A percentile compares a stretch with the other conserved stretches of the same genome.
Conservation (phyloP, 148 eudicot species). For the Nepenthes gracilis region DNA sequence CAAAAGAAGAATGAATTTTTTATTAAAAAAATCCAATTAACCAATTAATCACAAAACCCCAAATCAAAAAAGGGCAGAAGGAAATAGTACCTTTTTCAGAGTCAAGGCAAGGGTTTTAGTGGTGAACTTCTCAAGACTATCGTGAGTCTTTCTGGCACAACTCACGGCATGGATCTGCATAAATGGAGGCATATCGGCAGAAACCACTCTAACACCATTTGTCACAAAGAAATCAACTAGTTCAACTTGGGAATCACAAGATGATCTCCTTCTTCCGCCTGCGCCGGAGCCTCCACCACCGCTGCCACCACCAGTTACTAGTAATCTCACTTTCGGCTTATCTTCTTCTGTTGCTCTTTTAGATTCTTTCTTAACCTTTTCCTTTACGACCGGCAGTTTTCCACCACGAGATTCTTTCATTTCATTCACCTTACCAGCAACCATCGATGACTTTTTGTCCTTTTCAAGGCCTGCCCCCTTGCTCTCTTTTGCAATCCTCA, state of each 20-base stretch:
- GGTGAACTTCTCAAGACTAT: constrained; percentile 90
- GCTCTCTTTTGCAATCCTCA: constrained; percentile 3
- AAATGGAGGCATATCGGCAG: constrained; percentile 85
- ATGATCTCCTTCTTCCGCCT: constrained; percentile 45
- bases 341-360: neutral
- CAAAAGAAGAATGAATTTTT: neutral
- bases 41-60: constrained; percentile 1
- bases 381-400: constrained; percentile 12
- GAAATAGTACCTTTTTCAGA: constrained; percentile 67
- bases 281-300: constrained; percentile 19
- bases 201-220: constrained; percentile 68
- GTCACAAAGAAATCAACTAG: constrained; percentile 54
- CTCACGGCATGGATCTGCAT: constrained; percentile 94
- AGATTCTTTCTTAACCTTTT: constrained; percentile 7
- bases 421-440: constrained; percentile 4
- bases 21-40: neutral
- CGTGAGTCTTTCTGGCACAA: constrained; percentile 75
- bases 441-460: constrained; percentile 4
- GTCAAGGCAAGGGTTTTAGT: constrained; percentile 69
- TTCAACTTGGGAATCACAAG: constrained; percentile 47
- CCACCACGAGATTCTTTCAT: constrained; percentile 1
- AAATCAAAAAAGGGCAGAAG: neutral
- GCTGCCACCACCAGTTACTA: constrained; percentile 7
- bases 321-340: constrained; percentile 8
- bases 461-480: constrained; percentile 19